Evolutionary conservation across 73 alveolate genomes (phyloP).

Genomic region (Uronychia binucleata): DNA sequence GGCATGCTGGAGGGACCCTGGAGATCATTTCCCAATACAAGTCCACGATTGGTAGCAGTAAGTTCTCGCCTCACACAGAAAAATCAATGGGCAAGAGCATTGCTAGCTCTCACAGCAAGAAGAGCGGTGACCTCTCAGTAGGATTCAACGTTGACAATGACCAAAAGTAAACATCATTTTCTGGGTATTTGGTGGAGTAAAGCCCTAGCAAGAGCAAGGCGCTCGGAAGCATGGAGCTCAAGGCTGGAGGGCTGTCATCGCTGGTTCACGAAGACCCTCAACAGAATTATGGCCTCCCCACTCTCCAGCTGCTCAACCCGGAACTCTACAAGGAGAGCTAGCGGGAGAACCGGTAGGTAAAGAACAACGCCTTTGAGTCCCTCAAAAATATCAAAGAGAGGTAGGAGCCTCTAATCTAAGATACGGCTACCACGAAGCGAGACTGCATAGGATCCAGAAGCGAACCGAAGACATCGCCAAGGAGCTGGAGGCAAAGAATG

Average conservation of each 20-base stretch:
- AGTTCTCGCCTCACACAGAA: too few species aligned
- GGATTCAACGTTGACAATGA: not conserved
- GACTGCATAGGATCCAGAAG: slow-evolving; percentile 58
- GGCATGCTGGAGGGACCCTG: not conserved
- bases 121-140: not conserved
- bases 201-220: slow-evolving; percentile 17
- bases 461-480: slow-evolving; percentile 60
- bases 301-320: slow-evolving; percentile 60
- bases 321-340: slow-evolving; percentile 60
- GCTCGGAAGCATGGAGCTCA: not conserved
- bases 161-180: not conserved
- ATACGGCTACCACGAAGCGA: slow-evolving; percentile 52
- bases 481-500: slow-evolving; percentile 50
- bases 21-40: slow-evolving; percentile 12
- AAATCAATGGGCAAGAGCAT: slow-evolving; percentile 1
- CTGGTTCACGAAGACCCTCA: slow-evolving; percentile 2
- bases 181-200: too few species aligned
- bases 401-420: too few species aligned
- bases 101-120: slow-evolving; percentile 2
- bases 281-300: slow-evolving; percentile 47
- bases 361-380: slow-evolving; percentile 32
- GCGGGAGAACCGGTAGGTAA: slow-evolving; percentile 30
- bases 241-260: not conserved
- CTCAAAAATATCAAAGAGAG: slow-evolving; percentile 54
- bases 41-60: slow-evolving; percentile 10